Base-by-base conservation (phyloP, 164 flowering plant species). In the Amborella trichopoda region DNA sequence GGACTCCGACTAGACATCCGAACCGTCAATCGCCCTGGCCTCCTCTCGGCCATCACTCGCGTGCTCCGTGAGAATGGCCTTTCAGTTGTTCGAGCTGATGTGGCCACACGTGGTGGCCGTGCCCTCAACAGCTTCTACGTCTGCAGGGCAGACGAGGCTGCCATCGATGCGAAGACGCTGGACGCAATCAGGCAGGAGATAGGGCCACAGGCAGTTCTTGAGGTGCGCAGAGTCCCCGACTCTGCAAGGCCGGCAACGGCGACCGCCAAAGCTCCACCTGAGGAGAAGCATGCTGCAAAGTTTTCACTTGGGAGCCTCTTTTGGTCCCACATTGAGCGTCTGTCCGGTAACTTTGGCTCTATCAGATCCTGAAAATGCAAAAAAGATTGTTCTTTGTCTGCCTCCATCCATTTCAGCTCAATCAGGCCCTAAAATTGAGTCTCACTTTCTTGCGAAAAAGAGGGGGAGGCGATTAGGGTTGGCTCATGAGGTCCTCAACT, bases 11-110 rank as follows among this genome's bases (percentile, higher is more conserved):
- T 91, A 46, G 95, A 87, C 5, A 40, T 91, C 10, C 52, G 74
- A 59, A 74, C 83, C 3, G n/a, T 46, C 26, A 70, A 87, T 61
- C 59, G 82, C 24, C 24, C 60, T 24, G 90, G 95, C 28, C 57
- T 83, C 28, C 75, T 87, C 14, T 76, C 96, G 5, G 88, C 83
- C 19, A 44, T 91, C 10, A 83, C 94, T 8, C 46, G 99, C 41
- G 83, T 72, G 32, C 68, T 87, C 48, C 68, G 99, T 1, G 96
- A 91, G 55, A 70, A 74, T 26, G 90, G 96, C 13, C 63, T 91
- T 2, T 76, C 90, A 0, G 63, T 91, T 24, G 23, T 78, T 1
- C 75, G 81, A 45, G 70, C 78, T 2, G 95, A 91, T 56, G 46
- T 87, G 1, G 69, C 77, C 5, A 73, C 61, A 0, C 54, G 59